Base-by-base conservation (phyloP, 106 monocot genomes). In the Apostasia ramifera region DNA sequence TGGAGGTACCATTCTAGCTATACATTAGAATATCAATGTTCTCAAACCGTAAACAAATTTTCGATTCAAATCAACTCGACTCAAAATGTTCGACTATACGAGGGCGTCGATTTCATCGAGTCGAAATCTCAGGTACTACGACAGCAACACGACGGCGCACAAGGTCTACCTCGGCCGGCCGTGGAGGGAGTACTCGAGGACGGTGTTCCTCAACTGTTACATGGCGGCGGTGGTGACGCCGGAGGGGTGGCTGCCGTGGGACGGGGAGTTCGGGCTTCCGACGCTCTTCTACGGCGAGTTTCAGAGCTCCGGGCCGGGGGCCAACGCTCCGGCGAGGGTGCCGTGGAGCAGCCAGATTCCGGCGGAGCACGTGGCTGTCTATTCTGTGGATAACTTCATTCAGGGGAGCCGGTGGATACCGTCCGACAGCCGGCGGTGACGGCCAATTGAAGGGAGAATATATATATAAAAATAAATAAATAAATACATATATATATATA, bases 121-220 rank as follows among this genome's bases (percentile, higher is more conserved):
- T 26, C 26, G 26, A 26, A 26, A 26, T 26, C 26, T 26, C 26
- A 26, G 26, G 26, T 57, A 69, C 45, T 85, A 85, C 80, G 5
- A 47, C 3, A 7, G 66, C 74, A 82, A 80, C 3, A 76, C 82
- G 2, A 59, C 58, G 12, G 69, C 14, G 58, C 82, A 89, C 77
- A 40, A 15, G 74, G 66, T 44, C 1, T 89, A 80, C 71, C 72
- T 89, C 13, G 89, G 89, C 1, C 61, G 89, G 57, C 89, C 89
- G 37, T 89, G 89, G 89, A 89, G 85, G 77, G 82, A 89, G 82
- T 89, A 80, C 66, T 85, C 89, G 11, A 81, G 89, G 63, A 80
- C 89, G 12, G 89, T 89, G 70, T 82, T 75, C 59, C 37, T 89
- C 8, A 51, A 78, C 12, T 85, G 82, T 59, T 45, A 43, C 40